Conservation (phyloP, 805 yeast genomes). For the Spathaspora hagerdaliae region DNA sequence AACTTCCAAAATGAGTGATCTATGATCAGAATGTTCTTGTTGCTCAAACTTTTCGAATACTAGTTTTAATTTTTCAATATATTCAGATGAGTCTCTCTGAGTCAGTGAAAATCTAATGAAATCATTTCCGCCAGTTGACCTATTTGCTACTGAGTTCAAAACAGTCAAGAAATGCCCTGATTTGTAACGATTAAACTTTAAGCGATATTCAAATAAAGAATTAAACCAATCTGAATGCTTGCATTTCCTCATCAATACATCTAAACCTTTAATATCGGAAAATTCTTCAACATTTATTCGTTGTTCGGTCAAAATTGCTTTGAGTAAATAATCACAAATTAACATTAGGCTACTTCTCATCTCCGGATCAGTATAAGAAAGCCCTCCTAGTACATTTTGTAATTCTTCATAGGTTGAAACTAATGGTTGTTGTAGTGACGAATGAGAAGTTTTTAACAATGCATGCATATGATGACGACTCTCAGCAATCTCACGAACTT, state of each 20-base stretch:
- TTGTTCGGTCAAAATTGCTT: conserved; percentile 21
- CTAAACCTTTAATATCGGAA: conserved; percentile 1
- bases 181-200: conserved; percentile 20
- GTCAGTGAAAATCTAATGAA: conserved; percentile 10
- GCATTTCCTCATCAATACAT: conserved; percentile 12
- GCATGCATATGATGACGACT: background rate
- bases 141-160: conserved; percentile 24
- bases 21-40: conserved; percentile 9
- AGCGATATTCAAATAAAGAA: conserved; percentile 19
- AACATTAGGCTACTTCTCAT: conserved; percentile 20
- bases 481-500: conserved; percentile 3
- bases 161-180: conserved; percentile 32
- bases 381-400: background rate
- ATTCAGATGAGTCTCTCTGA: conserved; percentile 16
- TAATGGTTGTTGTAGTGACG: background rate
- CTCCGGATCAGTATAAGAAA: conserved; percentile 13
- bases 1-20: conserved; percentile 9
- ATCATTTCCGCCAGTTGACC: conserved; percentile 11
- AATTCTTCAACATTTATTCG: conserved; percentile 10
- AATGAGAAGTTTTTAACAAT: background rate
- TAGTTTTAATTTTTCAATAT: conserved; percentile 13
- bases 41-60: conserved; percentile 12
- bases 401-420: conserved; percentile 2
- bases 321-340: conserved; percentile 19
- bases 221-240: conserved; percentile 16